A percentile compares a stretch with the other conserved stretches of the same genome.
These are phyloP conservation scores for Lavandula angustifolia DNA, from an alignment of 257 asterid genomes.

Conservation along the genomic window DNA sequence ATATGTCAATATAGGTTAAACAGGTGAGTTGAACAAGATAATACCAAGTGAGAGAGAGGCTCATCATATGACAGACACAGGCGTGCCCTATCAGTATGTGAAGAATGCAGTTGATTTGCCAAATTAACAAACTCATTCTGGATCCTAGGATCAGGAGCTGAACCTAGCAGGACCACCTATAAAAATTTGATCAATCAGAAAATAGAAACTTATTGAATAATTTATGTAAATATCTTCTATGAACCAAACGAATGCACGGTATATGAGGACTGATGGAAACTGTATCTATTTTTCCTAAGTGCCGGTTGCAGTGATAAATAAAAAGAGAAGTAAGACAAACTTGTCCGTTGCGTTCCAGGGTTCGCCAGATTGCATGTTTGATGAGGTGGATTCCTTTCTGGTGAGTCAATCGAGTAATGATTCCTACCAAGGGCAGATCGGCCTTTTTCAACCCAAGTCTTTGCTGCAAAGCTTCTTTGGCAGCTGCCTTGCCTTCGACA, in stretches of 20 bases:
- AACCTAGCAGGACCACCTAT: conserved; percentile 92
- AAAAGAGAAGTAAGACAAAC: conserved; percentile 41
- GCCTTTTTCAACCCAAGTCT: conserved; percentile 72
- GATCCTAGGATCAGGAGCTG: conserved; percentile 95
- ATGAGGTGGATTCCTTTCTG: conserved; percentile 98
- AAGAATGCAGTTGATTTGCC: conserved; percentile 84
- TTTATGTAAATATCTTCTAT: conserved; percentile 10
- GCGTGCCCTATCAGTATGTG: conserved; percentile 74
- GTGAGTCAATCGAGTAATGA: conserved; percentile 92
- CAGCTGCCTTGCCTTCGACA: conserved; percentile 90
- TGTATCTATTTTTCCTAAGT: background rate
- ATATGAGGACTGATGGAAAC: background rate
- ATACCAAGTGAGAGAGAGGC: conserved; percentile 99
- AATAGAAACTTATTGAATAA: conserved; percentile 1
- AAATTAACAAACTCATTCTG: conserved; percentile 86
- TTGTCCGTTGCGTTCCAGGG: conserved; percentile 91
- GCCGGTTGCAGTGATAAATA: conserved; percentile 11
- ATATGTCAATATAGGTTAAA: conserved; percentile 21
- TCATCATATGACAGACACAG: conserved; percentile 89
- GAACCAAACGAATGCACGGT: background rate
- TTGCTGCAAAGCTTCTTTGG: conserved; percentile 91
- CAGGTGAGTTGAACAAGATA: conserved; percentile 18
- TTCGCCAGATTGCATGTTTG: conserved; percentile 94
- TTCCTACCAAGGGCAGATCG: conserved; percentile 85
- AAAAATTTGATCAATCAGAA: conserved; percentile 37